Conservation (phyloP, 805 yeast genomes). For the Candida alai region DNA sequence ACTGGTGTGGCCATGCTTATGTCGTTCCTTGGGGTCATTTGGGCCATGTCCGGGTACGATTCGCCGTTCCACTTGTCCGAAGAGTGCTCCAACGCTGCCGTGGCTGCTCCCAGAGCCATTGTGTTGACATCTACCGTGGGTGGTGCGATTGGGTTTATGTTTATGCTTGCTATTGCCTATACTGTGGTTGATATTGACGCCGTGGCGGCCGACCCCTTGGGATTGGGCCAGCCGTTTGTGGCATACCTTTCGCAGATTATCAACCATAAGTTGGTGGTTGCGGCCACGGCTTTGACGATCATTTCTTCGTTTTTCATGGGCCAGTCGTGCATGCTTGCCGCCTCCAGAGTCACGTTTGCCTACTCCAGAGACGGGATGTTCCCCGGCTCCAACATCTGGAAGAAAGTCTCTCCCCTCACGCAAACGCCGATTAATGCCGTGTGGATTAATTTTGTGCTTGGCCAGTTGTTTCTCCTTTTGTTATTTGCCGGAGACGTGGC, state of each 20-base stretch:
- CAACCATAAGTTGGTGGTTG: conserved; percentile 31
- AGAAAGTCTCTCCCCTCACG: conserved; percentile 47
- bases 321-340: conserved; percentile 52
- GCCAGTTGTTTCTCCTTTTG: conserved; percentile 51
- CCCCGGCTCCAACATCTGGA: conserved; percentile 52
- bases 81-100: conserved; percentile 61
- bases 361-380: conserved; percentile 67
- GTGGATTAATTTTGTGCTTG: conserved; percentile 52
- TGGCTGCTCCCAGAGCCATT: conserved; percentile 67
- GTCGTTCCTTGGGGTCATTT: conserved; percentile 58
- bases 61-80: conserved; percentile 75
- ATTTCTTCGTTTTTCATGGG: conserved; percentile 42
- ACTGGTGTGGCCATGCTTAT: conserved; percentile 54
- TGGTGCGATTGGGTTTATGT: conserved; percentile 52
- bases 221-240: conserved; percentile 58
- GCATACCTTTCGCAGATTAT: conserved; percentile 49
- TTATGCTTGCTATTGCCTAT: conserved; percentile 59
- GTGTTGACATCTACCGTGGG: conserved; percentile 54
- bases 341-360: conserved; percentile 63
- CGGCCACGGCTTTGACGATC: conserved; percentile 35
- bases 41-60: conserved; percentile 76
- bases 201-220: conserved; percentile 46
- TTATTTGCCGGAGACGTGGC: conserved; percentile 65
- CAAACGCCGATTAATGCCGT: conserved; percentile 65
- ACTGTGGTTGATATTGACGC: conserved; percentile 49